Evolutionary conservation across 2,329 filamentous ascomycete species (phyloP), one percentile per base, ranked within the genome.

Genomic region (Cladophialophora carrionii): DNA sequence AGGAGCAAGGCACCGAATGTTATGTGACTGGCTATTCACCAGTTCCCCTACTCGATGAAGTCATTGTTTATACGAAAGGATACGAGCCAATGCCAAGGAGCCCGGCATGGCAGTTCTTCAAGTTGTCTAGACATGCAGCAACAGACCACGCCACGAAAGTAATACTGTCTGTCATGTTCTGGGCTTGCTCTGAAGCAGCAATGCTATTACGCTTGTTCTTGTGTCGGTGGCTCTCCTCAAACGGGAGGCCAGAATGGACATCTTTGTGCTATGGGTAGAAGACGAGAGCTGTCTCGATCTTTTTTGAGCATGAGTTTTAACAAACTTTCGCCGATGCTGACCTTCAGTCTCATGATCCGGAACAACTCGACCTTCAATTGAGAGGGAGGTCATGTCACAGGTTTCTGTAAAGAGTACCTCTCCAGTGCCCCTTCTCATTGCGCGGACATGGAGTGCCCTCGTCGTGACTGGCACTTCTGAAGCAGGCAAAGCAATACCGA

Each of bases 271-370:
- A 29, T 29, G 26, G 26, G 26, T 24, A 32, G 14, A 46, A 24
- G 12, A 26, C 43, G 49, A 34, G 56, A 58, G 56, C n/a, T 22
- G 41, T 49, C 56, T 17, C n/a, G 56, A 58, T 49, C 43, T 48
- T 49, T 49, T 58, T 32, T 58, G 41, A 22, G 41, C 43, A 32
- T 58, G 56, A 32, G 56, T 49, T 10, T 58, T 58, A 41, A 58
- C 49, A 41, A 58, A 48, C 26, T 58, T 58, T 26, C 41, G 56
- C 14, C 56, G 56, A 49, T 58, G 56, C n/a, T 58, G 41, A n/a
- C 56, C 49, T 9, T 17, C 56, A 22, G 56, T 41, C 41, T 58
- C 37, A n/a, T 58, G 41, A 58, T 58, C 56, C 56, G 49, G 43
- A 48, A 58, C n/a, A 58, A n/a, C 14, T 58, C 56, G n/a, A 58